These are phyloP conservation scores for Ajuga reptans DNA, from an alignment of 305 asterid genomes.

Conservation along the genomic window DNA sequence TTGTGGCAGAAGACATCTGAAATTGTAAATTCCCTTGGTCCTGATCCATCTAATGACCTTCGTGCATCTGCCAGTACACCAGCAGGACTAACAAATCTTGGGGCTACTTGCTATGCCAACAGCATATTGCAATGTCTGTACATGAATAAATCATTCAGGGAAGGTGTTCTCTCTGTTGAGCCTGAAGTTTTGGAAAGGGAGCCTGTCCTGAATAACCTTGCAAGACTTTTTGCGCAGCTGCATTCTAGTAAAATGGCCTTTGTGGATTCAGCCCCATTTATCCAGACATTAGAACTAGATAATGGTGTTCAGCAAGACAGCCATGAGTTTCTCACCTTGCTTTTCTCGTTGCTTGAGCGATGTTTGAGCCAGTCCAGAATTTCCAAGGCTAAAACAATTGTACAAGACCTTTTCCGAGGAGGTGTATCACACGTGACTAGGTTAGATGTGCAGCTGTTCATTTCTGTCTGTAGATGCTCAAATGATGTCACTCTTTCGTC, in stretches of 20 bases:
- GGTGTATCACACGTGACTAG: conserved; percentile 90
- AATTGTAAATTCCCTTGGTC: conserved; percentile 66
- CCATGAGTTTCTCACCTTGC: conserved; percentile 93
- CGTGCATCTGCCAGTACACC: conserved; percentile 74
- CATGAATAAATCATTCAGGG: conserved; percentile 85
- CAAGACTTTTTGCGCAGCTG: conserved; percentile 76
- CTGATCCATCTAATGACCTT: conserved; percentile 68
- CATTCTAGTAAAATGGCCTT: conserved; percentile 82
- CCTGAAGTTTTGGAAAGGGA: conserved; percentile 59
- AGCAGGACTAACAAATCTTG: conserved; percentile 95
- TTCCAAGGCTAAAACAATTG: conserved; percentile 62
- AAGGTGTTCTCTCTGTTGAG: conserved; percentile 82
- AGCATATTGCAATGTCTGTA: conserved; percentile 89
- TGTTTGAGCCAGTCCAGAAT: conserved; percentile 72
- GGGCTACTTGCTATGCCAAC: conserved; percentile 98
- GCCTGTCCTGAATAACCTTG: conserved; percentile 77
- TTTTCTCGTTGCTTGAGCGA: conserved; percentile 82
- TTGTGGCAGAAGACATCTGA: conserved; percentile 96
- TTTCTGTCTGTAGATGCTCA: neutral
- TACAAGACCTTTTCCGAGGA: conserved; percentile 95
- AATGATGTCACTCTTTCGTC: conserved; percentile 10
- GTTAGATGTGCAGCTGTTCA: conserved; percentile 31
- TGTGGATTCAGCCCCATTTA: conserved; percentile 96
- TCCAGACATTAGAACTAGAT: conserved; percentile 81
- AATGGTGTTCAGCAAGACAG: conserved; percentile 97